A percentile compares a stretch with the other conserved stretches of the same genome.
phyloP scores from a whole-genome alignment of 192 early-diverging fungal species.

The Coemansia sp. region DNA sequence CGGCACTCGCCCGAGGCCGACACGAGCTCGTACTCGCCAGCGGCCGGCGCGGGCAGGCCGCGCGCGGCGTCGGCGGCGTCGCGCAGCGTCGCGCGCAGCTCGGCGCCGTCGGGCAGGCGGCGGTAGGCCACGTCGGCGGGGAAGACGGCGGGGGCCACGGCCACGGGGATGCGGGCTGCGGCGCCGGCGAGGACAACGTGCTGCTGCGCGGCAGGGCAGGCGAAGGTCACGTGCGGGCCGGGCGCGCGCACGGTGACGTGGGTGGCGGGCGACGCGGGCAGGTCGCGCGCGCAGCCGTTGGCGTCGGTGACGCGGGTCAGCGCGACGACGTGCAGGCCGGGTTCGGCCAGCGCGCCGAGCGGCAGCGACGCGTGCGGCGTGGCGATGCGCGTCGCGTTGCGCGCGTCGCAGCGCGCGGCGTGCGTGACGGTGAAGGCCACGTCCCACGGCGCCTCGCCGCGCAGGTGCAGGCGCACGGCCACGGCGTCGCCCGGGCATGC shows the following conservation, averaged over 20 bases:
- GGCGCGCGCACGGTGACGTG: conserved; percentile 36
- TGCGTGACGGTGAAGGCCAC: conserved; percentile 39
- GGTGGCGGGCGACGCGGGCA: conserved; percentile 13
- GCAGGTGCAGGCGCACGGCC: conserved; percentile 47
- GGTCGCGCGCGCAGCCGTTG: conserved; percentile 38
- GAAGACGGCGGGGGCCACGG: conserved; percentile 24
- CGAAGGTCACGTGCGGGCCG: conserved; percentile 30
- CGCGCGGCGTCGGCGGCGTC: conserved; percentile 4
- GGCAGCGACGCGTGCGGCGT: conserved; percentile 19
- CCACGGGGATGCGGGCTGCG: conserved; percentile 25
- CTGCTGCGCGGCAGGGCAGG: conserved; percentile 23
- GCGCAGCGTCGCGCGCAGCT: conserved; percentile 2
- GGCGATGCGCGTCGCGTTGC: conserved; percentile 13
- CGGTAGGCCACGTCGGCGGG: conserved; percentile 36
- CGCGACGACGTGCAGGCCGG: conserved; percentile 36
- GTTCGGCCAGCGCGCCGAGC: conserved; percentile 16
- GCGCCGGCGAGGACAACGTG: conserved; percentile 26
- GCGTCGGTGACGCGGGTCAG: conserved; percentile 37
- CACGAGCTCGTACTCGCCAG: conserved; percentile 44
- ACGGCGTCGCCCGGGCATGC: conserved; percentile 30
- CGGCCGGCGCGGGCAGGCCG: conserved; percentile 26
- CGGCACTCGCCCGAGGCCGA: conserved; percentile 28
- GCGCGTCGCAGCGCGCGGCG: conserved; percentile 8
- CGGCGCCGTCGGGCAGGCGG: conserved; percentile 13
- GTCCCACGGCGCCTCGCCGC: conserved; percentile 54